Conservation (phyloP, 208 protist genomes). For the Crithidia thermophila region DNA sequence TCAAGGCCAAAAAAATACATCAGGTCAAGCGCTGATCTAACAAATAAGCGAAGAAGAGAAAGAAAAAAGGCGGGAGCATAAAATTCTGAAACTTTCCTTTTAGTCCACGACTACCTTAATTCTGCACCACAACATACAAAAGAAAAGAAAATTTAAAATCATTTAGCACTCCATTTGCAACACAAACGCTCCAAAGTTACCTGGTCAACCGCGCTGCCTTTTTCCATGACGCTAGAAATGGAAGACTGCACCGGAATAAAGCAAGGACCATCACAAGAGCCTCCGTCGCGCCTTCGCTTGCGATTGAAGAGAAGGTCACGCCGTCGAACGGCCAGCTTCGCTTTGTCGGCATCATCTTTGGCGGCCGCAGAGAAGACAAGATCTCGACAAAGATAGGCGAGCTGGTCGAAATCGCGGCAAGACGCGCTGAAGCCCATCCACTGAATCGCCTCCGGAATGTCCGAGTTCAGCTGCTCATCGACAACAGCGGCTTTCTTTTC, state of each 20-base stretch:
- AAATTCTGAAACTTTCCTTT: no score
- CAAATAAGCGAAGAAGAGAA: background rate
- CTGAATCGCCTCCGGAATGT: conserved; percentile 63
- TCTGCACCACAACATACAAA: background rate
- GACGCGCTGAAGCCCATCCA: conserved; percentile 60
- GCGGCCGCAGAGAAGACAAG: conserved; percentile 40
- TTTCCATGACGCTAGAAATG: conserved; percentile 27
- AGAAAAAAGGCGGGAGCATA: background rate
- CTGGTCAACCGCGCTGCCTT: background rate
- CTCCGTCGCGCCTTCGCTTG: conserved; percentile 37
- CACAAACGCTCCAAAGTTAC: conserved; percentile 28
- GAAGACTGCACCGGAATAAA: conserved; percentile 34
- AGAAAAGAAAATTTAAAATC: background rate
- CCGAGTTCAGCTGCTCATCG: conserved; percentile 38
- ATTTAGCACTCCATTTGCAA: conserved; percentile 17
- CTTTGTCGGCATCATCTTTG: conserved; percentile 5
- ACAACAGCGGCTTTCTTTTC: conserved; percentile 17
- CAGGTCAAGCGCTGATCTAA: no score
- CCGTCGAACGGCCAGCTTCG: conserved; percentile 1
- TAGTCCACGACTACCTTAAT: no score
- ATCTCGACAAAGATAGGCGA: conserved; percentile 67
- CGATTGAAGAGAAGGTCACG: conserved; percentile 52
- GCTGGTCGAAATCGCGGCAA: conserved; percentile 75
- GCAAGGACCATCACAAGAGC: conserved; percentile 30
- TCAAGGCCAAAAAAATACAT: no score